Conservation (phyloP, 495 filamentous ascomycete species). For the Parathielavia appendiculata region DNA sequence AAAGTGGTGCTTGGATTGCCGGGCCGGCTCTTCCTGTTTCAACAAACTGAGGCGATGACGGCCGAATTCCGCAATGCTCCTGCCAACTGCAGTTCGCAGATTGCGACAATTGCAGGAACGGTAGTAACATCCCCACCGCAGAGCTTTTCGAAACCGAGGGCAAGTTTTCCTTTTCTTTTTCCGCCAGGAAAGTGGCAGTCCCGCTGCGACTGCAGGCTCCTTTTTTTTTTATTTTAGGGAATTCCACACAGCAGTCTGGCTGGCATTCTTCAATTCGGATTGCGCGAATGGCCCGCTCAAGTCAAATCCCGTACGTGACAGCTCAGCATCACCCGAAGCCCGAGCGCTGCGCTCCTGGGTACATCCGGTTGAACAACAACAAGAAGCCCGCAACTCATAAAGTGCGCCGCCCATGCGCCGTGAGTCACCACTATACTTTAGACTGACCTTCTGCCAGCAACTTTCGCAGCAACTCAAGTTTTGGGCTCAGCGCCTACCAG, state of each 20-base stretch:
- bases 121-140: not conserved
- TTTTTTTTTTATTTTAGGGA: no score
- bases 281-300: slow-evolving; percentile 34
- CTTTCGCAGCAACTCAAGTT: slow-evolving; percentile 33
- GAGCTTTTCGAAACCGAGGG: no score
- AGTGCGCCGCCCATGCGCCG: slow-evolving; percentile 1
- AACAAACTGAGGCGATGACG: not conserved
- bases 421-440: not conserved
- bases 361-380: slow-evolving; percentile 39
- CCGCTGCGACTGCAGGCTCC: no score
- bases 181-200: no score
- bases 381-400: slow-evolving; percentile 42
- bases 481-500: slow-evolving; percentile 43
- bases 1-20: not conserved
- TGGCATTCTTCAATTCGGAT: slow-evolving; percentile 27
- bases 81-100: not conserved
- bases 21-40: not conserved
- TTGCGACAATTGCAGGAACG: not conserved
- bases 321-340: not conserved
- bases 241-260: no score
- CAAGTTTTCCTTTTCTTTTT: no score
- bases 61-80: not conserved
- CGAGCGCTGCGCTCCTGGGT: slow-evolving; percentile 40
- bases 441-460: slow-evolving; percentile 16
- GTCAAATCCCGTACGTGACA: slow-evolving; percentile 31